phyloP scores from a whole-genome alignment of 345 rosid genomes.

The Acer campestre region DNA sequence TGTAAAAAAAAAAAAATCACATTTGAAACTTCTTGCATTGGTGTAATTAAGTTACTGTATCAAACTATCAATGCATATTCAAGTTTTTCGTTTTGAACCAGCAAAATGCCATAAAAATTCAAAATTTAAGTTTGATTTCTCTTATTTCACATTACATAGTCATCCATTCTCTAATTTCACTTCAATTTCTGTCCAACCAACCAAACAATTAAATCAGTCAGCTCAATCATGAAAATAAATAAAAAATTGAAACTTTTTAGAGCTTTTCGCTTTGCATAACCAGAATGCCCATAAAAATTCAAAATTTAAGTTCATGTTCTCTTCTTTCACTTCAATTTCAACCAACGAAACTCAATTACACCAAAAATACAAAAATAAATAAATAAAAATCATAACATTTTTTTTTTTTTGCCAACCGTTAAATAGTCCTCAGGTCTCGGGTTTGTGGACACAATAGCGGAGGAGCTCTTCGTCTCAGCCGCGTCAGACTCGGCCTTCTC shows the following conservation, averaged over 20 bases:
- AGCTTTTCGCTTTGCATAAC: not conserved
- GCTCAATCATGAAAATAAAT: not conserved
- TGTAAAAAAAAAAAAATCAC: not conserved
- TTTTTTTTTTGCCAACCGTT: slow-evolving; percentile 50
- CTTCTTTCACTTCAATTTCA: not conserved
- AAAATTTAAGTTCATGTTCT: not conserved
- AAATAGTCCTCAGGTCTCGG: slow-evolving; percentile 91
- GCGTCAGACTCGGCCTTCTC: slow-evolving; percentile 49
- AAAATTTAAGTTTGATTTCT: not conserved
- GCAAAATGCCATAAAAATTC: not conserved
- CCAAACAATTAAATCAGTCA: too few species aligned
- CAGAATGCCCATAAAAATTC: not conserved
- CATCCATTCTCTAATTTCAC: not conserved
- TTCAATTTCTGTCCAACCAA: too few species aligned
- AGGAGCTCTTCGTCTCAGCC: slow-evolving; percentile 57
- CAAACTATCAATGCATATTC: not conserved
- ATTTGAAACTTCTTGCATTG: not conserved
- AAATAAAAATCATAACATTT: not conserved
- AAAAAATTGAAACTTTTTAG: not conserved
- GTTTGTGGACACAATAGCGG: slow-evolving; percentile 77
- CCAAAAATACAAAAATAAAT: not conserved
- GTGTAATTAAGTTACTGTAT: not conserved
- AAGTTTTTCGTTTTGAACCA: not conserved
- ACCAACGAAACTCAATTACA: not conserved
- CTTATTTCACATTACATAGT: not conserved